Base-by-base conservation (phyloP, 768 basidiomycete genomes). In the Hygrophoropsis aurantiaca region DNA sequence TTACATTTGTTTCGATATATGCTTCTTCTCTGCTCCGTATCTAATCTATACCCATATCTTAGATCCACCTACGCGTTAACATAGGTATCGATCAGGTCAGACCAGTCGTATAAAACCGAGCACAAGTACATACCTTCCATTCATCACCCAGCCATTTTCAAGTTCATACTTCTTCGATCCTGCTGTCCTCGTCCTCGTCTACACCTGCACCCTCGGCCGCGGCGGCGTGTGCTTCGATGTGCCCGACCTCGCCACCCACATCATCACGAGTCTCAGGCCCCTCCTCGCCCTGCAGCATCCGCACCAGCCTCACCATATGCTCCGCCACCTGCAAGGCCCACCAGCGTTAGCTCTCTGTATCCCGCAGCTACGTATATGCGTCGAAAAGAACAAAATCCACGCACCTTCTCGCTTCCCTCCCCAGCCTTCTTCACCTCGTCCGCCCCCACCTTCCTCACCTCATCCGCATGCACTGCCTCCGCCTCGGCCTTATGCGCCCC, bases 301-400 rank as follows among this genome's bases (percentile, higher is more conserved):
- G 85, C 3, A 97, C 97, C 7, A 98, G 71, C 13, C 92, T 81
- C 58, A 93, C 91, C 33, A 97, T 87, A 36, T 87, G 85, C 61
- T 92, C 91, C 2, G 84, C 81, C 39, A 95, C 82, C 91, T 95
- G 57, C 24, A 47, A 26, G 0, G 30, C 25, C 2, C 40, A 5
- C 44, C 8, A 25, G n/a, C 19, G 10, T 48, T 36, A 16, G 11
- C 21, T 40, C 13, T 20, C 40, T 19, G 13, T 16, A 36, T 30
- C 21, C 21, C 20, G 15, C 18, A 38, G 5, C n/a, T n/a, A n/a
- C n/a, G n/a, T n/a, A n/a, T n/a, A n/a, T n/a, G n/a, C n/a, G n/a
- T n/a, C n/a, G n/a, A n/a, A n/a, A 46, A 16, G 30, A 34, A 51
- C 39, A 8, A 23, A 21, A 11, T 37, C 37, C 19, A 65, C 75